phyloP scores from a whole-genome alignment of 2,329 filamentous ascomycete species.

The Paramyrothecium roridum region DNA sequence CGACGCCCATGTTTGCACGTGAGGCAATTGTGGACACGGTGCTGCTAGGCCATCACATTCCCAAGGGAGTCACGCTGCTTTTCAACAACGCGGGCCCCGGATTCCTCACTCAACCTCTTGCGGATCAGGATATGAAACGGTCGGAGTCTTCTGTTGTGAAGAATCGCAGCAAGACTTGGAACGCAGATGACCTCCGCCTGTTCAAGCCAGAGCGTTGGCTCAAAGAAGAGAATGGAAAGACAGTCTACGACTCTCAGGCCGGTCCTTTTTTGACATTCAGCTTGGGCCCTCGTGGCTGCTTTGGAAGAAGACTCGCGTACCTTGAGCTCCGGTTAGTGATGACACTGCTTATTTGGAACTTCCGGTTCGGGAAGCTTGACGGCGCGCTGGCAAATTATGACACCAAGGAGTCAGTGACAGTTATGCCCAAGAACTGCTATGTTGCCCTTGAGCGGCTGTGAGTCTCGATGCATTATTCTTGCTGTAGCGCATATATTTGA shows the following conservation, averaged over 20 bases:
- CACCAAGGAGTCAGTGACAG: background rate
- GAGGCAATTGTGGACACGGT: slow-evolving; percentile 21
- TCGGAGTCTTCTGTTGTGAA: background rate
- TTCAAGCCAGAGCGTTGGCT: background rate
- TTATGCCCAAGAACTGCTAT: background rate
- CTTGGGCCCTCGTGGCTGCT: background rate
- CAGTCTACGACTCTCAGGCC: background rate
- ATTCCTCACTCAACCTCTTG: background rate
- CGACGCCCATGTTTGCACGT: slow-evolving; percentile 19
- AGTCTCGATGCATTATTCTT: too few relatives aligned
- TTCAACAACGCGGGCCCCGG: background rate
- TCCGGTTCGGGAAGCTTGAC: background rate
- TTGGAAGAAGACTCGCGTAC: background rate
- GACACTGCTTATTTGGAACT: background rate
- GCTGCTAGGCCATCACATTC: slow-evolving; percentile 22
- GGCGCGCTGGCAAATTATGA: background rate
- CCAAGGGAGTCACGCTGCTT: slow-evolving; percentile 17
- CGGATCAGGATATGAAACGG: background rate
- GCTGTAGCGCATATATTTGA: too few relatives aligned
- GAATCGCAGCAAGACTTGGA: background rate
- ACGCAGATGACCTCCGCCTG: background rate
- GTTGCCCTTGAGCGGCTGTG: background rate
- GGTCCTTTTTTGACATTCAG: background rate
- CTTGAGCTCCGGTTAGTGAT: background rate
- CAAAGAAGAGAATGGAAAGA: background rate